Percentiles rank a stretch among this genome's conserved stretches.
These are phyloP conservation scores for Magnusiomyces tetraspermus DNA, from an alignment of 1,139 yeast species.

Conservation along the genomic window DNA sequence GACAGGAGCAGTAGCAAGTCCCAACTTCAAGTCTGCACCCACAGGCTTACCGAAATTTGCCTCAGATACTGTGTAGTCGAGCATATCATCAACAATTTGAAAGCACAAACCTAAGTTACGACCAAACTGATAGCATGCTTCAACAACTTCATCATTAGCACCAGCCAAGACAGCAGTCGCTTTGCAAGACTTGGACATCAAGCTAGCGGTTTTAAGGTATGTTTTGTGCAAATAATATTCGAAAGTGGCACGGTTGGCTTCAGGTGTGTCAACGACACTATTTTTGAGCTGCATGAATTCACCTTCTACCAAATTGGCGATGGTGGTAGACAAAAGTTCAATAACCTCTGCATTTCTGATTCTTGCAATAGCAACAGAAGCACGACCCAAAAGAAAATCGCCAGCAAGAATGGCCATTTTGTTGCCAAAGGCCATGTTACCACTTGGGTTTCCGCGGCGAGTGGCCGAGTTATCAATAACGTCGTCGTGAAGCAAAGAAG, in stretches of 20 bases:
- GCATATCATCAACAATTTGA: conserved; percentile 92
- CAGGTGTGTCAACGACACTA: conserved; percentile 55
- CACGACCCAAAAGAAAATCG: conserved; percentile 88
- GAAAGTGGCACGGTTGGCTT: conserved; percentile 76
- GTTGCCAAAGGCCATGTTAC: conserved; percentile 88
- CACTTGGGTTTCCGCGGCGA: conserved; percentile 83
- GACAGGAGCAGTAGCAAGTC: conserved; percentile 95
- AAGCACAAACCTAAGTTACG: conserved; percentile 89
- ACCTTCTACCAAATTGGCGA: conserved; percentile 95
- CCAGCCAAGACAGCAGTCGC: conserved; percentile 93
- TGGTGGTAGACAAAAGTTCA: conserved; percentile 87
- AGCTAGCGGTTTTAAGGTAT: conserved; percentile 85
- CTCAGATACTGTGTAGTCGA: conserved; percentile 84
- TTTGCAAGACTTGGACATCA: conserved; percentile 90
- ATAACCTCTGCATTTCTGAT: conserved; percentile 94
- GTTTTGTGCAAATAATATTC: conserved; percentile 93
- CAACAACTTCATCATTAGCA: conserved; percentile 61
- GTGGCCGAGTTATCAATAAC: conserved; percentile 91
- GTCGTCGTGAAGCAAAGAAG: conserved; percentile 92
- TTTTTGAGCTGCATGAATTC: conserved; percentile 97
- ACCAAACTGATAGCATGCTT: conserved; percentile 83
- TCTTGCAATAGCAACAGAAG: conserved; percentile 91
- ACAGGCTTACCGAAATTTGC: conserved; percentile 86
- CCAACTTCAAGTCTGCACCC: conserved; percentile 87
- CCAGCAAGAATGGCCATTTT: conserved; percentile 98